Evolutionary conservation across 2,329 filamentous ascomycete species (phyloP).

Genomic region (Fusarium sp.): DNA sequence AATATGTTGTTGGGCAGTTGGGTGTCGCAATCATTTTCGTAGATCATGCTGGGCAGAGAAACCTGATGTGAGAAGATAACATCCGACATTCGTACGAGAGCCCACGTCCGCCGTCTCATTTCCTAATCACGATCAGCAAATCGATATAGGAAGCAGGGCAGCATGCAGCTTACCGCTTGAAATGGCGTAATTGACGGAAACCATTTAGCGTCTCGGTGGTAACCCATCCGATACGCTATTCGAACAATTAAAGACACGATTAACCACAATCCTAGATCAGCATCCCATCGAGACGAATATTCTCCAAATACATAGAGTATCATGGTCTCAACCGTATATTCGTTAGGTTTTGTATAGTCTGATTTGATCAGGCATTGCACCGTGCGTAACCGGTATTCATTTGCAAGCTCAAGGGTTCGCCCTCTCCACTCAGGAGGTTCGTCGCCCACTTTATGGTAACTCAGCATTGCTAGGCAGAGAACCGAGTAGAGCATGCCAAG

Average conservation of each 20-base stretch:
- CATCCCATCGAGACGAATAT: conserved; percentile 76
- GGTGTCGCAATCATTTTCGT: conserved; percentile 78
- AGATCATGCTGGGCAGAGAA: conserved; percentile 74
- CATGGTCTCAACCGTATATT: conserved; percentile 81
- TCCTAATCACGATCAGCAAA: conserved; percentile 57
- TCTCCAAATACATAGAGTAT: conserved; percentile 80
- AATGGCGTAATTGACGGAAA: conserved; percentile 78
- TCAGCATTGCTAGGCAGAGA: conserved; percentile 79
- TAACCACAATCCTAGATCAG: conserved; percentile 73
- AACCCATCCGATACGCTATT: conserved; percentile 74
- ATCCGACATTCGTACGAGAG: conserved; percentile 76
- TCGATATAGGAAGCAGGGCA: neutral
- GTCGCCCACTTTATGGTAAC: conserved; percentile 81
- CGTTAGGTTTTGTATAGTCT: conserved; percentile 79
- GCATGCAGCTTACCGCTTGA: conserved; percentile 64
- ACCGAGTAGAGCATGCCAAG: conserved; percentile 80
- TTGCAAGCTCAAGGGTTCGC: conserved; percentile 66
- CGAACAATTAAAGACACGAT: conserved; percentile 65
- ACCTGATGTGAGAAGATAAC: conserved; percentile 81
- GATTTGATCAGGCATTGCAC: conserved; percentile 81
- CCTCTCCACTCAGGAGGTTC: conserved; percentile 82
- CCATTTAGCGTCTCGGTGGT: conserved; percentile 80
- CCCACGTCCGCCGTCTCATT: conserved; percentile 76
- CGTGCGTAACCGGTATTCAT: conserved; percentile 74
- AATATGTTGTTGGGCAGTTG: conserved; percentile 80